These are phyloP conservation scores for Tripterygium wilfordii DNA, from an alignment of 177 flowering plant species.

Conservation along the genomic window DNA sequence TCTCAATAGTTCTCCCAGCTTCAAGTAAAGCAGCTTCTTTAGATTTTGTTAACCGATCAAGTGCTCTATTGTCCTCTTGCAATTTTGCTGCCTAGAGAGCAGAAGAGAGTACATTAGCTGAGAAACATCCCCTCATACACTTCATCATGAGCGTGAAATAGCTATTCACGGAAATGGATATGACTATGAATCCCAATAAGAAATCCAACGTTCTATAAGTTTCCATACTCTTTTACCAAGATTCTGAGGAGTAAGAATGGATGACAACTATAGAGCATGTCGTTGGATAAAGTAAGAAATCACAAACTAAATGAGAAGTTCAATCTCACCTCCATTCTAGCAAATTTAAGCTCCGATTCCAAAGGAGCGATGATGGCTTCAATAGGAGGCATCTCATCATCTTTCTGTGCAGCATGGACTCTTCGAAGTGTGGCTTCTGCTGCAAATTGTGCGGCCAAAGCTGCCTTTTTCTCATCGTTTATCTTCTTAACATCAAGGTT, in stretches of 20 bases:
- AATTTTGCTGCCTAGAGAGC: constrained; percentile 33
- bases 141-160: no score
- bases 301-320: neutral
- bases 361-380: constrained; percentile 90
- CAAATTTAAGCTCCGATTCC: constrained; percentile 83
- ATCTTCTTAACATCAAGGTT: constrained; percentile 88
- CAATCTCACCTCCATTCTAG: constrained; percentile 59
- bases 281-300: neutral
- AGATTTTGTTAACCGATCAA: constrained; percentile 83
- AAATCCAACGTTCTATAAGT: no score
- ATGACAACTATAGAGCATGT: no score
- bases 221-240: no score
- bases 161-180: no score
- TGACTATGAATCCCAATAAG: no score
- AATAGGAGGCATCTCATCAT: constrained; percentile 93
- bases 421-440: constrained; percentile 92
- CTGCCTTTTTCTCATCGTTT: constrained; percentile 84
- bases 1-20: constrained; percentile 76
- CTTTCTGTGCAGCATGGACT: constrained; percentile 94
- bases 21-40: constrained; percentile 88
- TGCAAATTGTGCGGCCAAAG: constrained; percentile 94
- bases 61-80: constrained; percentile 84
- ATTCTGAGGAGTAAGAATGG: no score
- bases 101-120: no score
- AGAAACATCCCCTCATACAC: no score